Evolutionary conservation across 257 asterid species (phyloP).

Genomic region (Jacaranda mimosifolia): DNA sequence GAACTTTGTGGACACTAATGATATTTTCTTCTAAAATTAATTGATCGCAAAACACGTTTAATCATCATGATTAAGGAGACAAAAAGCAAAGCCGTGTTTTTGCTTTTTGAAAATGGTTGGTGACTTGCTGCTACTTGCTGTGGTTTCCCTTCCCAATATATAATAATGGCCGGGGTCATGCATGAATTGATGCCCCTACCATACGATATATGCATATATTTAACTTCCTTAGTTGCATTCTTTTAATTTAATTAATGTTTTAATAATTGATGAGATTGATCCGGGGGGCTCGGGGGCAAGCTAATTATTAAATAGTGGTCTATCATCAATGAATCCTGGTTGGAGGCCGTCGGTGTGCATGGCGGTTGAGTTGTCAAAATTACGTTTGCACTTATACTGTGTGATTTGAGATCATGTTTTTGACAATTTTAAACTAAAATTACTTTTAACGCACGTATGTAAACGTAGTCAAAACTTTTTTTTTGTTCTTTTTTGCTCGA

Average conservation of each 20-base stretch:
- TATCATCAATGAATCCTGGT: conserved; percentile 5
- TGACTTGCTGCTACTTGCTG: neutral
- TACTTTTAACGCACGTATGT: too few species aligned
- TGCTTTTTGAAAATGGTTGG: conserved; percentile 25
- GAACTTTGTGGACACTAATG: conserved; percentile 37
- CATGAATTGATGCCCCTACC: neutral
- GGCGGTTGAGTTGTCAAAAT: neutral
- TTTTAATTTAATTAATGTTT: neutral
- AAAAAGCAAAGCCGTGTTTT: conserved; percentile 9
- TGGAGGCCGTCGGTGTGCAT: neutral
- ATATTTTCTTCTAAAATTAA: conserved; percentile 13
- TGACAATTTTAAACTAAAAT: too few species aligned
- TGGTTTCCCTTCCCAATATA: too few species aligned
- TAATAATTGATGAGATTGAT: neutral
- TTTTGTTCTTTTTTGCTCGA: too few species aligned
- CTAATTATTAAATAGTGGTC: neutral
- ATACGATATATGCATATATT: neutral
- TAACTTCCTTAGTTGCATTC: neutral
- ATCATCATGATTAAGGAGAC: conserved; percentile 41
- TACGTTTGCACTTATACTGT: neutral
- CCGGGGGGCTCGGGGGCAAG: too few species aligned
- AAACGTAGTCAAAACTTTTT: too few species aligned
- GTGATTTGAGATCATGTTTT: neutral
- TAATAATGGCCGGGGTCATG: too few species aligned
- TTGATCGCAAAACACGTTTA: conserved; percentile 33